phyloP scores from a whole-genome alignment of 345 rosid species.

The Eucalyptus globulus region DNA sequence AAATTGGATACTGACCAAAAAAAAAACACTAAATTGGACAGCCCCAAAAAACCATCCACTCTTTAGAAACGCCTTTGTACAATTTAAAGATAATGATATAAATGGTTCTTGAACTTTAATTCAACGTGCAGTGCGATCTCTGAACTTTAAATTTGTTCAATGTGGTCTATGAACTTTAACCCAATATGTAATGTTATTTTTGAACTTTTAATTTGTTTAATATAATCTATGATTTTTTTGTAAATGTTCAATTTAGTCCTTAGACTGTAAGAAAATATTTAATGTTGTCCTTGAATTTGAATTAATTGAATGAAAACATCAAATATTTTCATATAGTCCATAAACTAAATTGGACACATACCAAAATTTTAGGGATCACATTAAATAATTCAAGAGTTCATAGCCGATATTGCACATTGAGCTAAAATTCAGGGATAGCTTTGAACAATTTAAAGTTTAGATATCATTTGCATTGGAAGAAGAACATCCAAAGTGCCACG shows the following conservation, averaged over 20 bases:
- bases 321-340: not conserved
- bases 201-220: not conserved
- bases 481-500: no score
- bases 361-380: not conserved
- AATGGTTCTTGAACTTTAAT: not conserved
- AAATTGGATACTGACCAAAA: not conserved
- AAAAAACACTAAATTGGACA: not conserved
- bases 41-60: not conserved
- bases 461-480: no score
- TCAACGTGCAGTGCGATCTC: fast-evolving
- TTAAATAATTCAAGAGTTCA: not conserved
- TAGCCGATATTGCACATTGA: fast-evolving
- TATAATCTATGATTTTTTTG: not conserved
- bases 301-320: not conserved
- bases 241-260: not conserved
- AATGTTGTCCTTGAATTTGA: not conserved
- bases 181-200: fast-evolving
- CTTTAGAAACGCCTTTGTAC: not conserved
- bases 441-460: no score
- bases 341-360: not conserved
- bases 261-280: not conserved
- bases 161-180: fast-evolving
- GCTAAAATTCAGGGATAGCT: not conserved
- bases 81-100: not conserved
- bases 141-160: no score